These are phyloP conservation scores for Lathyrus tuberosus DNA, from an alignment of 306 rosid species.

Conservation along the genomic window DNA sequence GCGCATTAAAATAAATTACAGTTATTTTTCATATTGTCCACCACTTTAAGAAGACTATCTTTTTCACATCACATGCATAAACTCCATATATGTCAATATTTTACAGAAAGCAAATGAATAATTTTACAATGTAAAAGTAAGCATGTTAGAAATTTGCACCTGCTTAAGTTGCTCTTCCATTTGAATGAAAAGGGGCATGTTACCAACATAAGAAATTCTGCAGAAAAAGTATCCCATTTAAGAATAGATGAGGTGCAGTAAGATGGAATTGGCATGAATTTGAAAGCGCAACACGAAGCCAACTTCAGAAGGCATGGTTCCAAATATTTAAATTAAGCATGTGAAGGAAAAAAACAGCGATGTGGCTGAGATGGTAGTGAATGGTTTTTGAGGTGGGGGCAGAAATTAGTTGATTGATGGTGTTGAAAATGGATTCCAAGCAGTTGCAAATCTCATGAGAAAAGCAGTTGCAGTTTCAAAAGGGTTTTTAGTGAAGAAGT, in stretches of 20 bases:
- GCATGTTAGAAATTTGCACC: conserved; percentile 54
- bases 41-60: conserved; percentile 17
- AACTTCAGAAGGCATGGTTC: conserved; percentile 31
- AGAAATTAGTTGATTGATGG: no score
- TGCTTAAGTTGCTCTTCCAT: conserved; percentile 85
- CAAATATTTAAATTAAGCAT: conserved; percentile 30
- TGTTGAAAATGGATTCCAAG: no score
- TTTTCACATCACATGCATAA: conserved; percentile 23
- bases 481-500: no score
- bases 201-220: conserved; percentile 94
- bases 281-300: conserved; percentile 35
- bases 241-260: conserved; percentile 9
- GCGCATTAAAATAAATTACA: conserved; percentile 21
- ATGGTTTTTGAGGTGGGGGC: no score
- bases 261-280: conserved; percentile 35
- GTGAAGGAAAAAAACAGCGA: conserved; percentile 1
- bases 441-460: no score
- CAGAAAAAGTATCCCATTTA: conserved; percentile 50
- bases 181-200: conserved; percentile 75
- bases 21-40: conserved; percentile 27
- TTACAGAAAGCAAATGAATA: conserved; percentile 24
- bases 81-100: conserved; percentile 14
- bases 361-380: no score
- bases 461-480: no score
- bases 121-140: conserved; percentile 35